Evolutionary conservation across 169 alveolate genomes (phyloP).

Genomic region (Cryptosporidium sp.): DNA sequence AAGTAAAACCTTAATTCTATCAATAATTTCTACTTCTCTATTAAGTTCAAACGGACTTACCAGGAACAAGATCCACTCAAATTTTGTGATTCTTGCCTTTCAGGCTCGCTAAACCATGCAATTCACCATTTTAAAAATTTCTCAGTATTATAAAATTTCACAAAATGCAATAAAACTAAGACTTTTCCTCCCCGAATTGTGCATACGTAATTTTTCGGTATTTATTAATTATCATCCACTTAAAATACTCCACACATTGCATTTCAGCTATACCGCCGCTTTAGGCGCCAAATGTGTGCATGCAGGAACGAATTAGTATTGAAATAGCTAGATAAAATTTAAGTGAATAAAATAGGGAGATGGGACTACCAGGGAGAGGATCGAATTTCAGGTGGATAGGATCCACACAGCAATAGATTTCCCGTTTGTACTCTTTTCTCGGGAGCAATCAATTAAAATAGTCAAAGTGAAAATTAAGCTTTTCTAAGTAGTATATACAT

Average conservation of each 20-base stretch:
- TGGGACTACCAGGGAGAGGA: too few relatives aligned
- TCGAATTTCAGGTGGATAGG: background rate
- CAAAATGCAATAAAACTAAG: too few relatives aligned
- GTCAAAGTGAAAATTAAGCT: background rate
- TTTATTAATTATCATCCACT: background rate
- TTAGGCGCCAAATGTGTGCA: conserved; percentile 7
- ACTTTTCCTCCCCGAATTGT: background rate
- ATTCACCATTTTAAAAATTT: background rate
- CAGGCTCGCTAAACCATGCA: too few relatives aligned
- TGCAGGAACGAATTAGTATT: background rate
- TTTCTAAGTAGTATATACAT: too few relatives aligned
- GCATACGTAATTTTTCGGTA: background rate
- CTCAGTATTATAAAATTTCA: too few relatives aligned
- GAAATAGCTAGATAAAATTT: background rate
- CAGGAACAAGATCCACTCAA: background rate
- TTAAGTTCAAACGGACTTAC: too few relatives aligned
- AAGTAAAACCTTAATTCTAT: background rate
- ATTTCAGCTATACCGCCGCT: background rate
- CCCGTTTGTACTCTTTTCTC: background rate
- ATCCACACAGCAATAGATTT: too few relatives aligned
- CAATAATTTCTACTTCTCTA: background rate
- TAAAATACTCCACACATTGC: background rate
- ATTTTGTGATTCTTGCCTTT: too few relatives aligned
- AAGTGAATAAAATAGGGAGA: too few relatives aligned
- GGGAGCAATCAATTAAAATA: too few relatives aligned